A percentile compares a stretch with the other conserved stretches of the same genome.
These are phyloP conservation scores for Malassezia sp. DNA, from an alignment of 1,284 basidiomycete genomes.

Conservation along the genomic window DNA sequence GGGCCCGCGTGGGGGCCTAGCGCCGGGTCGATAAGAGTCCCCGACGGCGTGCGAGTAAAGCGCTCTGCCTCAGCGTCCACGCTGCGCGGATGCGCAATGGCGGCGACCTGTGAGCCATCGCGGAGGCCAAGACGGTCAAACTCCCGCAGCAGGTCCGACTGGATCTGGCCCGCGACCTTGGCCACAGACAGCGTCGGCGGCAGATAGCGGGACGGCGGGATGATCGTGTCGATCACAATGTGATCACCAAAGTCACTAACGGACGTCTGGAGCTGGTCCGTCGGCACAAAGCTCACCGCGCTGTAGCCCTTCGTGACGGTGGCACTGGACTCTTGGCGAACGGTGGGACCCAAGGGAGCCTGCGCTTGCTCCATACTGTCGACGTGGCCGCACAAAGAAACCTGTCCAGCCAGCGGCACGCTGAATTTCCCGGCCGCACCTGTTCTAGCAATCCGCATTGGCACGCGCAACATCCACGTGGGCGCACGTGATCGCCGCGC, in stretches of 20 bases:
- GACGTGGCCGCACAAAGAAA: too few relatives aligned
- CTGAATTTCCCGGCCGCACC: too few relatives aligned
- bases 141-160: constrained; percentile 13
- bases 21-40: constrained; percentile 6
- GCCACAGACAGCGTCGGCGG: constrained; percentile 12
- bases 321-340: constrained; percentile 9
- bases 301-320: constrained; percentile 14
- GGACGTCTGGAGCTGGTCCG: constrained; percentile 23
- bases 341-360: background rate
- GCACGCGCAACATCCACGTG: too few relatives aligned
- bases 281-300: constrained; percentile 29
- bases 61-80: constrained; percentile 14
- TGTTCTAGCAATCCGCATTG: too few relatives aligned
- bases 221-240: constrained; percentile 28
- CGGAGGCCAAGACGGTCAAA: constrained; percentile 7
- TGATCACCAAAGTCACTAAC: constrained; percentile 22
- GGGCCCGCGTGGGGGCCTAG: background rate
- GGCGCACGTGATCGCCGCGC: too few relatives aligned
- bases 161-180: constrained; percentile 10
- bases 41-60: constrained; percentile 1
- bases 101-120: constrained; percentile 7
- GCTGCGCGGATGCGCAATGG: constrained; percentile 16
- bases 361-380: too few relatives aligned
- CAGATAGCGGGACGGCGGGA: constrained; percentile 21
- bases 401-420: too few relatives aligned